Conservation (phyloP, 2,329 filamentous ascomycete genomes). For the Magnaporthiopsis rhizophila region DNA sequence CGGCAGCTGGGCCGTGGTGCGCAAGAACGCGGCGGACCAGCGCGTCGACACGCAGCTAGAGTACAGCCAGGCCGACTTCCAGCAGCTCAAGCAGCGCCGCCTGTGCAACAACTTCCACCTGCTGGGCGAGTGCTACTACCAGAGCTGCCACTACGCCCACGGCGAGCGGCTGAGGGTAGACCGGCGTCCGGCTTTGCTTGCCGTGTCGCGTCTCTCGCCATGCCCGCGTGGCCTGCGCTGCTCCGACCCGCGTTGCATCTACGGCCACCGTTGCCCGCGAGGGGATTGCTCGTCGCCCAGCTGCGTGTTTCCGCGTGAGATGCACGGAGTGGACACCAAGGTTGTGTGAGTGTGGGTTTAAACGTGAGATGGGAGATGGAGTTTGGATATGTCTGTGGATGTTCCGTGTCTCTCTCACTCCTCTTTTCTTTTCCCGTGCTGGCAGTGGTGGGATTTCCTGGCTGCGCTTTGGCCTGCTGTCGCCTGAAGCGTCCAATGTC, state of each 20-base stretch:
- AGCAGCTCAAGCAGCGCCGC: not conserved
- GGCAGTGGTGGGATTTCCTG: no score
- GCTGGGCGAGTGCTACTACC: not conserved
- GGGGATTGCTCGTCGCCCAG: not conserved
- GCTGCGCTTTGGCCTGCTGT: no score
- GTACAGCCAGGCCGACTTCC: not conserved
- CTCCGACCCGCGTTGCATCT: not conserved
- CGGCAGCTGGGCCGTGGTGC: not conserved
- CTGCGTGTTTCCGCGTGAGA: not conserved
- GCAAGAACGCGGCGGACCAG: not conserved
- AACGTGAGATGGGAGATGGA: no score
- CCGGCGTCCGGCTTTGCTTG: not conserved
- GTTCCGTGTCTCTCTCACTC: no score
- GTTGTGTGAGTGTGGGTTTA: not conserved
- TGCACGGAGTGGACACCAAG: not conserved
- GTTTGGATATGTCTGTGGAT: no score
- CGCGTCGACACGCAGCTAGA: not conserved
- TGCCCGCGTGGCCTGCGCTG: not conserved
- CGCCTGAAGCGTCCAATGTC: no score
- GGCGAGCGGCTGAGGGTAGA: not conserved
- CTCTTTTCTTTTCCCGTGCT: no score
- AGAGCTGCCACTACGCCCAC: not conserved
- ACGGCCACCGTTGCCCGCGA: not conserved
- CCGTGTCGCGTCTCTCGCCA: not conserved
- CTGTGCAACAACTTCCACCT: conserved; percentile 1